phyloP scores from a whole-genome alignment of 305 asterid genomes.

The Plantago coronopus region DNA sequence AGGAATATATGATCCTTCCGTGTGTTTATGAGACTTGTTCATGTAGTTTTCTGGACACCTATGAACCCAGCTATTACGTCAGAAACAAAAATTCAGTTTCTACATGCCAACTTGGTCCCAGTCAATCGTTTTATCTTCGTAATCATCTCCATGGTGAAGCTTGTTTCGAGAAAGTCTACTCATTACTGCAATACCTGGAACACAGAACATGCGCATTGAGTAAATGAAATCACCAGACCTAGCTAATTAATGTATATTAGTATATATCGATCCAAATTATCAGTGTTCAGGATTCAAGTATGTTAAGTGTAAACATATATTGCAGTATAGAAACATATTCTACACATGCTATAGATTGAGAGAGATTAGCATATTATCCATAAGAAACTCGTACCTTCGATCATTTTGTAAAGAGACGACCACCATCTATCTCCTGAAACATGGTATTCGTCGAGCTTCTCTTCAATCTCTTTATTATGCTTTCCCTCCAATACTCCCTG shows the following conservation, averaged over 20 bases:
- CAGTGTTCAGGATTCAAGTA: too few relatives aligned
- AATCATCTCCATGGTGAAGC: constrained; percentile 46
- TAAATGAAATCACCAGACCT: neutral
- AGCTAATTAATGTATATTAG: too few relatives aligned
- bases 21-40: neutral
- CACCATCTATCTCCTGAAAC: constrained; percentile 83
- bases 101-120: constrained; percentile 78
- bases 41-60: neutral
- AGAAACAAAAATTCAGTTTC: constrained; percentile 15
- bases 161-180: constrained; percentile 62
- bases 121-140: constrained; percentile 57
- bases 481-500: constrained; percentile 91
- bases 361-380: neutral
- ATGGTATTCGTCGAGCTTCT: constrained; percentile 59
- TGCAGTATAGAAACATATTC: neutral
- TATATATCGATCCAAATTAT: too few relatives aligned
- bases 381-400: constrained; percentile 57
- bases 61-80: constrained; percentile 2
- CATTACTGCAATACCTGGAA: constrained; percentile 81
- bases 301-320: too few relatives aligned
- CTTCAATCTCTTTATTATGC: constrained; percentile 68
- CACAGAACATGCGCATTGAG: neutral
- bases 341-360: neutral
- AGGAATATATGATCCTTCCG: neutral
- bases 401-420: constrained; percentile 76